Base-by-base conservation (phyloP, 306 rosid genomes). In the Boehmeria nivea region DNA sequence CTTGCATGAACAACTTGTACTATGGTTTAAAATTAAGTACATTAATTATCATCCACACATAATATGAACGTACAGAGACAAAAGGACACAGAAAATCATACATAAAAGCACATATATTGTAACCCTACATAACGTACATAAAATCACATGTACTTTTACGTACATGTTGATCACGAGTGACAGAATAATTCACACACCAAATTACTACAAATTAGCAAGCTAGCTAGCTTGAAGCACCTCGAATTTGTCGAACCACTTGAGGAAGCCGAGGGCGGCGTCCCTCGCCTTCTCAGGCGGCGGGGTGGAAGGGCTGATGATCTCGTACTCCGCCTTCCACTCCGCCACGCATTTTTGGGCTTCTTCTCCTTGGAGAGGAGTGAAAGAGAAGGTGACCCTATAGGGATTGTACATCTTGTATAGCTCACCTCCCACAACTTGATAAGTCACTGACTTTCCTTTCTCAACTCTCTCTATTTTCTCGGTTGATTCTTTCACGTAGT, bases 401-500 rank as follows among this genome's bases (percentile, higher is more conserved):
- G 79, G 79, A 54, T 69, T 55, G 21, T 74, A 68, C 79, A 74
- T 64, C 40, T 43, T 53, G 28, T 36, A 18, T 3, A 73, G 61
- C 16, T 73, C 78, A 21, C 78, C 78, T 44, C 73, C 78, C 6
- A 73, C 59, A n/a, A 73, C 78, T 6, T 31, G 26, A 52, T 73
- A 73, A 21, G 57, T 73, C 45, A 73, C 78, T 7, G 70, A 67
- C 25, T 64, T 26, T 27, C 70, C 78, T 20, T 36, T 19, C 70
- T 67, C 78, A 46, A 73, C 78, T 48, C 54, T 67, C 69, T 73
- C 78, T 56, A 73, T 67, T 45, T 62, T 73, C 69, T 67, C 66
- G 11, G 59, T 53, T 40, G 78, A 73, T 28, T 73, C 74, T 53
- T 57, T 64, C 66, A 73, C 78, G 73, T 67, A 73, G 61, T 31